A percentile compares a stretch with the other conserved stretches of the same genome.
These are phyloP conservation scores for Fomes fomentarius DNA, from an alignment of 1,284 basidiomycete species.

Conservation along the genomic window DNA sequence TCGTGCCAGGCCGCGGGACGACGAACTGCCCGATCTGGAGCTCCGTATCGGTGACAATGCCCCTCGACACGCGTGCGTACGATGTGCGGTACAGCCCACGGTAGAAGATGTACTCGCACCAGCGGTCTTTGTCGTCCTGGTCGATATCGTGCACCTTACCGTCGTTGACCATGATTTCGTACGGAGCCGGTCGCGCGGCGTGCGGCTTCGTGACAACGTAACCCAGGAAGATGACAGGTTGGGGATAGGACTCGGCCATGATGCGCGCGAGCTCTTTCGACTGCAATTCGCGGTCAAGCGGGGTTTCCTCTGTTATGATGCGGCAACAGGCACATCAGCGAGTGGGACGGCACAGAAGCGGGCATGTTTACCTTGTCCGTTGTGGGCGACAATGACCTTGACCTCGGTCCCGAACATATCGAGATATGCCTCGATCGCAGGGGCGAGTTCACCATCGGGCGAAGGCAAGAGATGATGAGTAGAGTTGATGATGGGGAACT, in stretches of 20 bases:
- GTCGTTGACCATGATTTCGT: constrained; percentile 80
- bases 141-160: constrained; percentile 79
- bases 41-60: constrained; percentile 77
- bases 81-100: constrained; percentile 79
- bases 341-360: background rate
- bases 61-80: constrained; percentile 74
- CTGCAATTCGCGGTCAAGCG: constrained; percentile 88
- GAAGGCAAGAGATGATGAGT: constrained; percentile 91
- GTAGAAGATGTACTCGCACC: constrained; percentile 92
- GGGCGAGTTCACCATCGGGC: constrained; percentile 88
- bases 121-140: constrained; percentile 68
- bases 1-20: constrained; percentile 60
- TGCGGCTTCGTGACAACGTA: constrained; percentile 85
- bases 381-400: constrained; percentile 87
- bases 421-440: constrained; percentile 88
- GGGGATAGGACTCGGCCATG: constrained; percentile 73
- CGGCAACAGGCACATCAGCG: background rate
- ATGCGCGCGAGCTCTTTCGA: constrained; percentile 83
- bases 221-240: constrained; percentile 86
- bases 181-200: constrained; percentile 76
- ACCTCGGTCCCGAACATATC: constrained; percentile 84
- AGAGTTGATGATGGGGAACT: constrained; percentile 92
- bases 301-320: constrained; percentile 74
- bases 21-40: constrained; percentile 83
- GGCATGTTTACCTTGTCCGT: constrained; percentile 75